A percentile compares a stretch with the other conserved stretches of the same genome.
These are phyloP conservation scores for Funneliformis caledonium DNA, from an alignment of 371 early-diverging fungal species.

Conservation along the genomic window DNA sequence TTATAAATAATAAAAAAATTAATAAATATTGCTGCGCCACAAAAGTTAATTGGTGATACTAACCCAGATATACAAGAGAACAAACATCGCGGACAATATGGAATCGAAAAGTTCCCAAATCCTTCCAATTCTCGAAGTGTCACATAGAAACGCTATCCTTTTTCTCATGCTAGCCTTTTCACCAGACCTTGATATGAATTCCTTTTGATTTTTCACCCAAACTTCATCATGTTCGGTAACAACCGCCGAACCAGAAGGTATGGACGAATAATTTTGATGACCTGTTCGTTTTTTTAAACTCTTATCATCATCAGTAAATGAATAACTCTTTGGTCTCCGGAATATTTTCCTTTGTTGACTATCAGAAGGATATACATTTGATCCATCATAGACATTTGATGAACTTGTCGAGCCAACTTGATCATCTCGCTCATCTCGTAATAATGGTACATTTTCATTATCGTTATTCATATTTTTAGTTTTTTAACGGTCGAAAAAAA, in stretches of 20 bases:
- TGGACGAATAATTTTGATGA: not conserved
- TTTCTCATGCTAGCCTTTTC: conserved; percentile 36
- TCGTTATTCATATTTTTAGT: not conserved
- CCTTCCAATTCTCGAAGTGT: conserved; percentile 50
- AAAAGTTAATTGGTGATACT: conserved; percentile 11
- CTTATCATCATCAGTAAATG: not conserved
- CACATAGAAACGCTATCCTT: conserved; percentile 40
- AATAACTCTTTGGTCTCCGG: not conserved
- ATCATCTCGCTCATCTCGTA: not conserved
- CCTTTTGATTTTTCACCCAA: conserved; percentile 16
- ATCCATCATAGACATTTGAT: not conserved
- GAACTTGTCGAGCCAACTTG: not conserved
- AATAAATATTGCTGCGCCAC: conserved; percentile 45
- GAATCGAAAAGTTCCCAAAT: conserved; percentile 67
- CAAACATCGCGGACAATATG: conserved; percentile 52
- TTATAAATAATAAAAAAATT: conserved; percentile 35
- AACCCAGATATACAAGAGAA: conserved; percentile 54
- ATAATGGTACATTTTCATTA: not conserved
- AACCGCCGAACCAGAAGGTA: not conserved
- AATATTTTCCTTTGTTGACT: not conserved
- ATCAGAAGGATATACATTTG: not conserved
- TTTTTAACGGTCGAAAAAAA: too few relatives aligned
- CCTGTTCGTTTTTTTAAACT: not conserved
- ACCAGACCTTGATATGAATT: not conserved
- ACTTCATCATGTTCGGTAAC: not conserved